Conservation (phyloP, 805 yeast genomes). For the Saturnispora quitensis region DNA sequence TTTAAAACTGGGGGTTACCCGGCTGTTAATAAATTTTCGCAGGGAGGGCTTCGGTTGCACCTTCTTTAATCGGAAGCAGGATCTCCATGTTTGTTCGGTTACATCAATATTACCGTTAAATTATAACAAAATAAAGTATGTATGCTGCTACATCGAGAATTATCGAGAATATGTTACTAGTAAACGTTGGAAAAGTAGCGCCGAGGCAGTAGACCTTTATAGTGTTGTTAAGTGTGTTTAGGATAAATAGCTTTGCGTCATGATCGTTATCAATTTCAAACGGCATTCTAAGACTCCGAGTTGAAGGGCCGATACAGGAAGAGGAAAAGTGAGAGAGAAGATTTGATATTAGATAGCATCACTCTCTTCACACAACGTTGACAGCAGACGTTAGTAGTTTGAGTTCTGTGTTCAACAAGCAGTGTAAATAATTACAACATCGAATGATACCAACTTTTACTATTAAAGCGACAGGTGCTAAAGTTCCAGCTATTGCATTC, state of each 20-base stretch:
- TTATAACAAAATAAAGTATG: neutral
- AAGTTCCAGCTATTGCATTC: slow-evolving; percentile 35
- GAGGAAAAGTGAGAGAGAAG: neutral
- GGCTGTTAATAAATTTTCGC: neutral
- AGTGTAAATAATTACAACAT: neutral
- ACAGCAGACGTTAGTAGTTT: neutral
- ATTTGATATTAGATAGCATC: neutral
- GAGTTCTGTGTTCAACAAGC: neutral
- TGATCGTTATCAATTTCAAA: neutral
- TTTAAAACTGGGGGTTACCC: neutral
- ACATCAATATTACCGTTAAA: neutral
- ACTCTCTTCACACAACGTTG: neutral
- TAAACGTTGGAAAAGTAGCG: too few relatives aligned
- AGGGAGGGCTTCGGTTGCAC: neutral
- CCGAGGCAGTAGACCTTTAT: too few relatives aligned
- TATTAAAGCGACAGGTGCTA: slow-evolving; percentile 22
- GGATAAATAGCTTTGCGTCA: neutral
- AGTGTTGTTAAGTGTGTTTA: too few relatives aligned
- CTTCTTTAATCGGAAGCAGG: neutral
- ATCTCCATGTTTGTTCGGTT: too few relatives aligned
- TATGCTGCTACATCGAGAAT: too few relatives aligned
- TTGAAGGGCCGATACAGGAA: neutral
- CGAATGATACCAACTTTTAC: slow-evolving; percentile 18
- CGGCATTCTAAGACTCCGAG: neutral
- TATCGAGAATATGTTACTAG: too few relatives aligned